Conservation (phyloP, 352 stramenopile species). For the Pythium rishiriense region DNA sequence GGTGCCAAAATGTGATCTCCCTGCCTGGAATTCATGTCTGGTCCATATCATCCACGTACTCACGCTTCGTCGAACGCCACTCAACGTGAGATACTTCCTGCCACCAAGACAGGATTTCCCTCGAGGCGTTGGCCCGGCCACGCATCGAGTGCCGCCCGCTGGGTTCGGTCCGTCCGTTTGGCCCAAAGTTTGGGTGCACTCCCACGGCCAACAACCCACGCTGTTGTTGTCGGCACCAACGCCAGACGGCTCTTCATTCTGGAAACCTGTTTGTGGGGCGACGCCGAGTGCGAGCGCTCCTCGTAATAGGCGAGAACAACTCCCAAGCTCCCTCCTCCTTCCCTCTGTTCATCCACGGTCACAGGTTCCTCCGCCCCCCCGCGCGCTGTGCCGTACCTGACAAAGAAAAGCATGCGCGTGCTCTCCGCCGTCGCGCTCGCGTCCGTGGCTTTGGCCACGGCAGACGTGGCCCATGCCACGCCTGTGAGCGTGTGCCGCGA, state of each 20-base stretch:
- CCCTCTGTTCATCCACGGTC: not conserved
- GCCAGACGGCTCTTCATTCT: not conserved
- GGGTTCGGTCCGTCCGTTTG: not conserved
- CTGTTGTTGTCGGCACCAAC: not conserved
- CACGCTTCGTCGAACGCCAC: not conserved
- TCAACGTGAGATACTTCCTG: not conserved
- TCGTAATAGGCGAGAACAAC: not conserved
- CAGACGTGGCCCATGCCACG: constrained; percentile 21
- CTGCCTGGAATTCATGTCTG: not conserved
- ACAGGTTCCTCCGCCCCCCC: not conserved
- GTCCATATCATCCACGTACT: not conserved
- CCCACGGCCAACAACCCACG: not conserved
- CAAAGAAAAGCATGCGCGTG: constrained; percentile 5
- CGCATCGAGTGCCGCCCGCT: not conserved
- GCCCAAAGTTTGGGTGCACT: not conserved
- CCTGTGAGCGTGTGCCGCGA: constrained; percentile 56
- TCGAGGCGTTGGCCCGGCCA: too few species aligned
- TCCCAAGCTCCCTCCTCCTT: too few species aligned
- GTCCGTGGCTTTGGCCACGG: constrained; percentile 1
- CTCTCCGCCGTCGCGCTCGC: constrained; percentile 10
- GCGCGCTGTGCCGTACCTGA: not conserved
- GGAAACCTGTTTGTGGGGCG: not conserved
- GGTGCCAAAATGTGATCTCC: not conserved
- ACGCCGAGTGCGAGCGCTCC: not conserved
- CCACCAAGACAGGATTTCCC: too few species aligned